Percentiles rank a stretch among this genome's conserved stretches.
Conservation (phyloP, 106 monocot species). For the Xerophyta viscosa region DNA sequence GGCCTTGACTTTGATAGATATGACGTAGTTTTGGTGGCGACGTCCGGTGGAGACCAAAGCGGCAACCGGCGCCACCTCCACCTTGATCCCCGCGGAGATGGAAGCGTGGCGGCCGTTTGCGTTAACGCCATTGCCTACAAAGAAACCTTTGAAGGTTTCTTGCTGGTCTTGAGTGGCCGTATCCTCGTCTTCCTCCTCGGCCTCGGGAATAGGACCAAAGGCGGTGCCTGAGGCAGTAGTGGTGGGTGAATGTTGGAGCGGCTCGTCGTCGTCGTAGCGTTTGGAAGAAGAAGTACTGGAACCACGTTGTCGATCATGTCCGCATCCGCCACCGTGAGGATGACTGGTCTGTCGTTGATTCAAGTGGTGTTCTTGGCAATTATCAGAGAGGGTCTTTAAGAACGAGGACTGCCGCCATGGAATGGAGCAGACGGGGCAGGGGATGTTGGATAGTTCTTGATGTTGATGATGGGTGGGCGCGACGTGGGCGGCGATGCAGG, state of each 20-base stretch:
- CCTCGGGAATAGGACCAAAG: constrained; percentile 87
- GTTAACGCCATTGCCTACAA: not conserved
- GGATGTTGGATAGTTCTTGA: no score
- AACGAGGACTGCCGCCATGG: constrained; percentile 64
- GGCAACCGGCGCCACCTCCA: constrained; percentile 35
- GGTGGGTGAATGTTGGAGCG: constrained; percentile 29
- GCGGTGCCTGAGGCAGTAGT: constrained; percentile 5
- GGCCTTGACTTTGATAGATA: constrained; percentile 59
- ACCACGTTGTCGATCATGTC: not conserved
- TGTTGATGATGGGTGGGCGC: not conserved
- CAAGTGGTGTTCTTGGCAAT: not conserved
- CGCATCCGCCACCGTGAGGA: not conserved
- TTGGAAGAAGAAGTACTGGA: constrained; percentile 11
- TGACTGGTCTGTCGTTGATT: no score
- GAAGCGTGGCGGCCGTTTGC: not conserved
- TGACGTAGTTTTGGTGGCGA: constrained; percentile 57
- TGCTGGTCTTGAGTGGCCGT: not conserved
- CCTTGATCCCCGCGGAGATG: constrained; percentile 5
- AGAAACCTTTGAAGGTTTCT: constrained; percentile 9
- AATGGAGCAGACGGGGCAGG: constrained; percentile 79
- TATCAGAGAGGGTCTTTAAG: constrained; percentile 19
- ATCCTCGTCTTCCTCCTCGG: constrained; percentile 32
- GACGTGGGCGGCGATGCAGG: constrained; percentile 71
- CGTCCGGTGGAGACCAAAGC: constrained; percentile 55
- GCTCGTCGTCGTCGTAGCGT: constrained; percentile 87